These are phyloP conservation scores for Rosa rugosa DNA, from an alignment of 306 rosid species.

Conservation along the genomic window DNA sequence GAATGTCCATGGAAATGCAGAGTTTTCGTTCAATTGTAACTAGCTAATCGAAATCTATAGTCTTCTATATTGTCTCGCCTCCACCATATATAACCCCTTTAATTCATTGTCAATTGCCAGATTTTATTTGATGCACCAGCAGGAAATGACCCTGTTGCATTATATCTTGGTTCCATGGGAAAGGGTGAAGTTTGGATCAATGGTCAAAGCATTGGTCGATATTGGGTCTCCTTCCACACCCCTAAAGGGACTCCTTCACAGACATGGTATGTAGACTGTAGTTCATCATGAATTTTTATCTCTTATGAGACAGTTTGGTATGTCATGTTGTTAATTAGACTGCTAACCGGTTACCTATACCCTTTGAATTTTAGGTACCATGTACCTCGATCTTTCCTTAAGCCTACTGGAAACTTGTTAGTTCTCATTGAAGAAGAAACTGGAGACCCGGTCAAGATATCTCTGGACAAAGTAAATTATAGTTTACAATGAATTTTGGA, in stretches of 20 bases:
- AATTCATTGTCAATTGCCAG: constrained; percentile 36
- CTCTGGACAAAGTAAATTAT: constrained; percentile 35
- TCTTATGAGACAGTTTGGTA: neutral
- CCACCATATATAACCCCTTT: constrained; percentile 5
- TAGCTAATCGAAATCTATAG: neutral
- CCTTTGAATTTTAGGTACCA: constrained; percentile 59
- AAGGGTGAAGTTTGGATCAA: constrained; percentile 82
- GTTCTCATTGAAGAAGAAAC: constrained; percentile 74
- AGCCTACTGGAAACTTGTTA: constrained; percentile 56
- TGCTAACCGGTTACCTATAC: neutral
- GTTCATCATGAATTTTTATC: neutral
- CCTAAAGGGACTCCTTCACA: constrained; percentile 74
- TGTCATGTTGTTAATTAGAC: neutral
- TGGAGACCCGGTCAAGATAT: constrained; percentile 51
- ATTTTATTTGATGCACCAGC: constrained; percentile 65
- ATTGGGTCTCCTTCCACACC: constrained; percentile 79
- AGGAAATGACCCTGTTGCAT: constrained; percentile 60
- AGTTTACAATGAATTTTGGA: constrained; percentile 1
- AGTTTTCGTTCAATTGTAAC: neutral
- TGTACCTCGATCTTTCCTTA: constrained; percentile 72
- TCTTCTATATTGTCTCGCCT: neutral
- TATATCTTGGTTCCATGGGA: constrained; percentile 89
- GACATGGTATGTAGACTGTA: constrained; percentile 50
- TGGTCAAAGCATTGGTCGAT: constrained; percentile 77
- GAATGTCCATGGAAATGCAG: neutral